Conservation (phyloP, 2,329 filamentous ascomycete genomes). For the Coleophoma cylindrospora region DNA sequence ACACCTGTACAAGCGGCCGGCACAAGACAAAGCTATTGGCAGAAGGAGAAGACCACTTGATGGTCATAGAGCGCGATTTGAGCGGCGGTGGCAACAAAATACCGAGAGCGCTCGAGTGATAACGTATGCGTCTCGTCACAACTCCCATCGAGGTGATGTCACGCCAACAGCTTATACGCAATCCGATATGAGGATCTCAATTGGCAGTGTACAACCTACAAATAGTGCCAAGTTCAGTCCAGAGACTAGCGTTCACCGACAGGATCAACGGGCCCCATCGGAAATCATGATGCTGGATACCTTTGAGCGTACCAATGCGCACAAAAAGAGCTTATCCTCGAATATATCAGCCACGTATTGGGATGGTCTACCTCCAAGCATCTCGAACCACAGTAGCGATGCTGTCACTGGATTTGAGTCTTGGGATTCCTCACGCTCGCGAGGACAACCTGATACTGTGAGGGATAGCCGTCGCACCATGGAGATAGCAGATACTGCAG, state of each 20-base stretch:
- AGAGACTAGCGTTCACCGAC: background rate
- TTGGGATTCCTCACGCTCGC: background rate
- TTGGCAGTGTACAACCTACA: constrained; percentile 17
- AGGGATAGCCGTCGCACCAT: background rate
- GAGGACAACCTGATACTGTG: background rate
- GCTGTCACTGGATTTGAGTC: background rate
- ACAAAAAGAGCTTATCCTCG: background rate
- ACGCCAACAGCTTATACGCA: background rate
- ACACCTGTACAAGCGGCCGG: constrained; percentile 8
- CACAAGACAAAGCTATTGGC: constrained; percentile 18
- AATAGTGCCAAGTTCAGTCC: constrained; percentile 21
- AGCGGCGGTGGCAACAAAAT: background rate
- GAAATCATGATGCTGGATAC: background rate
- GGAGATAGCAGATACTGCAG: background rate
- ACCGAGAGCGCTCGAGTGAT: constrained; percentile 10
- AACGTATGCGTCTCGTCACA: constrained; percentile 2
- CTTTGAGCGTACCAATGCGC: background rate
- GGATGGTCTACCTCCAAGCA: background rate
- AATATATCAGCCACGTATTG: background rate
- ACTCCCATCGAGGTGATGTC: background rate
- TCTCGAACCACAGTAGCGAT: background rate
- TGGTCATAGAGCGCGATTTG: constrained; percentile 12
- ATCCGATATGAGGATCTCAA: constrained; percentile 22
- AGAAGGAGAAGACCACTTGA: constrained; percentile 18
- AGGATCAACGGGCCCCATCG: background rate